Evolutionary conservation across 768 basidiomycete genomes (phyloP).

Genomic region (Mrakia hoshinonis): DNA sequence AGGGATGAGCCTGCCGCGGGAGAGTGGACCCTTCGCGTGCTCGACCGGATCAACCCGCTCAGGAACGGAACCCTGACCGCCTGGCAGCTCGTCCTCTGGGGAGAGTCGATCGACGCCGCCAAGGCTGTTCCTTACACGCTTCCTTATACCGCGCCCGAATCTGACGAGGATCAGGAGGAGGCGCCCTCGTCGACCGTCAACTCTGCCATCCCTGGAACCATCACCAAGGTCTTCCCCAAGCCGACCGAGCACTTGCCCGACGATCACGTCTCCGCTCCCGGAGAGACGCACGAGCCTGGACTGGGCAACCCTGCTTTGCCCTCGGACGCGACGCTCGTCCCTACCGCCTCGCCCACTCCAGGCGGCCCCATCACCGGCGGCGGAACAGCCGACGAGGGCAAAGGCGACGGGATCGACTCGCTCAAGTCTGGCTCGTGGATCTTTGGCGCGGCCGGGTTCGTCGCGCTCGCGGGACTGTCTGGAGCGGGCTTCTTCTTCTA

Average conservation of each 20-base stretch:
- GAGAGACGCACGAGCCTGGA: slow-evolving; percentile 65
- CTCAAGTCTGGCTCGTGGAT: slow-evolving; percentile 77
- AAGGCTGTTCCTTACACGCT: slow-evolving; percentile 53
- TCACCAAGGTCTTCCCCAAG: slow-evolving; percentile 61
- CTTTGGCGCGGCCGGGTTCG: slow-evolving; percentile 71
- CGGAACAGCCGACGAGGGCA: slow-evolving; percentile 36
- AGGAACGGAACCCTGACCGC: slow-evolving; percentile 65
- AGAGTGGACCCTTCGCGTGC: slow-evolving; percentile 78
- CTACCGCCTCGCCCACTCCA: slow-evolving; percentile 13
- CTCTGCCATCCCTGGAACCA: neutral
- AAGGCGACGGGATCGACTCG: slow-evolving; percentile 36
- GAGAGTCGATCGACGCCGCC: slow-evolving; percentile 65
- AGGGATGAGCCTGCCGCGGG: slow-evolving; percentile 93
- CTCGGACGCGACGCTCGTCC: slow-evolving; percentile 26
- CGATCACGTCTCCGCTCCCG: slow-evolving; percentile 71
- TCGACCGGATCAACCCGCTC: slow-evolving; percentile 59
- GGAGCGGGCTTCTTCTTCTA: slow-evolving; percentile 69
- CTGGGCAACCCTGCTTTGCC: slow-evolving; percentile 30
- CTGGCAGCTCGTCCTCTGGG: slow-evolving; percentile 91
- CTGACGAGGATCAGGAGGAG: slow-evolving; percentile 39
- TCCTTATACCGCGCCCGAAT: slow-evolving; percentile 19
- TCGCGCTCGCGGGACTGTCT: slow-evolving; percentile 59
- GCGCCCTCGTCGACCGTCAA: slow-evolving; percentile 26
- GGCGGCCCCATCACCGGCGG: slow-evolving; percentile 31
- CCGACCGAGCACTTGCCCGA: slow-evolving; percentile 79